A percentile compares a stretch with the other conserved stretches of the same genome.
These are phyloP conservation scores for Myriosclerotinia duriaeana DNA, from an alignment of 2,329 filamentous ascomycete genomes.

Conservation along the genomic window DNA sequence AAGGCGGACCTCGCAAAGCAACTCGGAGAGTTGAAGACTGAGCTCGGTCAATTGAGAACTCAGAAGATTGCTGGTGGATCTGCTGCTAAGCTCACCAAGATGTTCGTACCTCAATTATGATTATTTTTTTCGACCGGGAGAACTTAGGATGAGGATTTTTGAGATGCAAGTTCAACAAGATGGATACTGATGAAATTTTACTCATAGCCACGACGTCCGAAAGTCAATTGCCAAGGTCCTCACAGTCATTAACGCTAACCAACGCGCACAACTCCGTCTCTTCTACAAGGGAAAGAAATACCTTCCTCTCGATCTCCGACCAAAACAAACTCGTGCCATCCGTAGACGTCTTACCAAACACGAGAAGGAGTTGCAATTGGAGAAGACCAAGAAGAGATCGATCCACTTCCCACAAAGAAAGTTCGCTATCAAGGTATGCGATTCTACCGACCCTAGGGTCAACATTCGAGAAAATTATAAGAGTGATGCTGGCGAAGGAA, in stretches of 20 bases:
- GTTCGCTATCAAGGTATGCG: constrained; percentile 86
- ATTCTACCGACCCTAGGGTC: neutral
- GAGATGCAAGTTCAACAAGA: neutral
- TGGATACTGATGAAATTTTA: constrained; percentile 1
- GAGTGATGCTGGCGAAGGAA: neutral
- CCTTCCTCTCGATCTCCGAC: constrained; percentile 93
- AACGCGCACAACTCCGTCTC: constrained; percentile 93
- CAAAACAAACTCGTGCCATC: constrained; percentile 98
- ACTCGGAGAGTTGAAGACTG: constrained; percentile 90
- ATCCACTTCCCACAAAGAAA: constrained; percentile 98
- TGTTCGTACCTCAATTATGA: constrained; percentile 60
- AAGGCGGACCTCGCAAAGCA: constrained; percentile 98
- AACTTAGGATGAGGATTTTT: neutral
- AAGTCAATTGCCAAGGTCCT: constrained; percentile 99
- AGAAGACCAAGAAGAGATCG: constrained; percentile 96
- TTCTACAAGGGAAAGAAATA: constrained; percentile 99
- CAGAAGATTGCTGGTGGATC: constrained; percentile 96
- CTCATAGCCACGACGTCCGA: constrained; percentile 87
- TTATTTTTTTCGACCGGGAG: constrained; percentile 1
- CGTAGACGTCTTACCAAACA: constrained; percentile 90
- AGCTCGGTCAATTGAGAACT: constrained; percentile 93
- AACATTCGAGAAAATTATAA: neutral
- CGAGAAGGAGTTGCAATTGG: constrained; percentile 79
- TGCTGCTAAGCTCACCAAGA: constrained; percentile 94
- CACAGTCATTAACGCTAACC: constrained; percentile 99